Evolutionary conservation across 495 filamentous ascomycete species (phyloP).

Genomic region (Penicillium odoratum): DNA sequence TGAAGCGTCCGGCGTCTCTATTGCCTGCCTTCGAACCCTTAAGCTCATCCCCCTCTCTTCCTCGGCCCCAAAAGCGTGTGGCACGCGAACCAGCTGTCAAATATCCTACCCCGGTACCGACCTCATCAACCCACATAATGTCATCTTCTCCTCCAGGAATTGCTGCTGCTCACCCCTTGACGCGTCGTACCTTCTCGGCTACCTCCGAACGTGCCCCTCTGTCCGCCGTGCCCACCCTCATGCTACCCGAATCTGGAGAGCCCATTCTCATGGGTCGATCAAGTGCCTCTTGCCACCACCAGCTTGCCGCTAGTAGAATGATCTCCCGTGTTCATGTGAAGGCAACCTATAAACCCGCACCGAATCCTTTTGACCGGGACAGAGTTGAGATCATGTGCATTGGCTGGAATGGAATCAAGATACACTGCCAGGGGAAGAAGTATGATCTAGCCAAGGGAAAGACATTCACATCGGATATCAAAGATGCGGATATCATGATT

Average conservation of each 20-base stretch:
- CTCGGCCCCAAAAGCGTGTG: slow-evolving; percentile 69
- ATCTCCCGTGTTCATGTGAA: slow-evolving; percentile 93
- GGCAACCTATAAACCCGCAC: slow-evolving; percentile 74
- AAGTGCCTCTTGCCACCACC: slow-evolving; percentile 87
- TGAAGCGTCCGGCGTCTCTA: slow-evolving; percentile 79
- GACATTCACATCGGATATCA: slow-evolving; percentile 86
- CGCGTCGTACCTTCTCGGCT: slow-evolving; percentile 62
- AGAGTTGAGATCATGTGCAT: slow-evolving; percentile 84
- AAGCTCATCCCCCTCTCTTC: slow-evolving; percentile 82
- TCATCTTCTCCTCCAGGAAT: slow-evolving; percentile 79
- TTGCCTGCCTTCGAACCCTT: slow-evolving; percentile 92
- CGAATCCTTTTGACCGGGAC: slow-evolving; percentile 60
- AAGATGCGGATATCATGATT: slow-evolving; percentile 88
- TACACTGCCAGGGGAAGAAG: slow-evolving; percentile 87
- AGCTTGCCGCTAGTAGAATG: slow-evolving; percentile 84
- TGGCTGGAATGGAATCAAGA: slow-evolving; percentile 93
- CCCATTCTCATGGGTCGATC: slow-evolving; percentile 83
- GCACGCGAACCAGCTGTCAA: slow-evolving; percentile 54
- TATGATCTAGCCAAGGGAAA: slow-evolving; percentile 87
- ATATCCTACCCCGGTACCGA: slow-evolving; percentile 87
- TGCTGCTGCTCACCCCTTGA: slow-evolving; percentile 31
- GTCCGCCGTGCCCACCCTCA: slow-evolving; percentile 73
- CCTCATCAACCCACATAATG: slow-evolving; percentile 88
- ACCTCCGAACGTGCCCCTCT: slow-evolving; percentile 83
- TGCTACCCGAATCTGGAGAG: slow-evolving; percentile 81